Evolutionary conservation across 495 filamentous ascomycete species (phyloP).

Genomic region (Penicillium antarcticum): DNA sequence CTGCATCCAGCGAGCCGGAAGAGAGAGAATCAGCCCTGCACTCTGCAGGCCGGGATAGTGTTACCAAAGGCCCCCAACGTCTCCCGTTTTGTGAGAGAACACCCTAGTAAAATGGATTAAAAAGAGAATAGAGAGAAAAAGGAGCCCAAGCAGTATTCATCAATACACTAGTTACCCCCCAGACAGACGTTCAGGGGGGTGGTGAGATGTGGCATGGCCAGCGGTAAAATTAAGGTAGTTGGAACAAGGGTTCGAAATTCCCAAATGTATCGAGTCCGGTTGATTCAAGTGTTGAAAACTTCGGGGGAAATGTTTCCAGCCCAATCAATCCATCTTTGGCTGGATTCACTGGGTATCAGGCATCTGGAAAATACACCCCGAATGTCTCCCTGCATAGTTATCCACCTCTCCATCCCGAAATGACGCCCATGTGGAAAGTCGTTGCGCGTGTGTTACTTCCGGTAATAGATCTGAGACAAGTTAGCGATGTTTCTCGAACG

Average conservation of each 20-base stretch:
- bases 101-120: neutral
- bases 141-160: neutral
- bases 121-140: neutral
- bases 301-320: slow-evolving; percentile 20
- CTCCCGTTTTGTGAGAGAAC: slow-evolving; percentile 4
- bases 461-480: slow-evolving; percentile 38
- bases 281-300: slow-evolving; percentile 14
- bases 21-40: slow-evolving; percentile 9
- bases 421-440: slow-evolving; percentile 16
- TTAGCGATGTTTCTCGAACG: slow-evolving; percentile 4
- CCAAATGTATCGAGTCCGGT: slow-evolving; percentile 9
- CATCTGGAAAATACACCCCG: slow-evolving; percentile 22
- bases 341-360: slow-evolving; percentile 12
- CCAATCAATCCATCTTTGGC: slow-evolving; percentile 10
- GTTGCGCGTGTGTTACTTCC: slow-evolving; percentile 25
- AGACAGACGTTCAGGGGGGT: neutral
- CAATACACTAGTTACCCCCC: neutral
- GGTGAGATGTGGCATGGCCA: neutral
- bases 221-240: slow-evolving; percentile 1
- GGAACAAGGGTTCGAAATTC: slow-evolving; percentile 20
- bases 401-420: slow-evolving; percentile 15
- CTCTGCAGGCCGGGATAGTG: slow-evolving; percentile 17
- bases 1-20: slow-evolving; percentile 17
- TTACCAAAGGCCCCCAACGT: slow-evolving; percentile 16
- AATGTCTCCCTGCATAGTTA: slow-evolving; percentile 14